Percentiles rank a stretch among this genome's conserved stretches.
phyloP scores from a whole-genome alignment of 257 asterid genomes.

The Schizonepeta tenuifolia region DNA sequence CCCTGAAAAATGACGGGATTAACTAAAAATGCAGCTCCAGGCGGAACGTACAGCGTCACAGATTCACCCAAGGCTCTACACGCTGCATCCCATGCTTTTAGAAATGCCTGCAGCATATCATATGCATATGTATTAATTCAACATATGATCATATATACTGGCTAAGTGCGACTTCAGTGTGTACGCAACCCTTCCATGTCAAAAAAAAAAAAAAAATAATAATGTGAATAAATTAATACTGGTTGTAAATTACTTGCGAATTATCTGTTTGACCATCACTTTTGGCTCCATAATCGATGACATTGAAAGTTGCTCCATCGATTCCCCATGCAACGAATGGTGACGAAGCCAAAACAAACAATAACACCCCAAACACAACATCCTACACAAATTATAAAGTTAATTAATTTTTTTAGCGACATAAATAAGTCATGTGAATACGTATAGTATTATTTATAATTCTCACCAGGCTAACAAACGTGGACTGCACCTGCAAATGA shows the following conservation, averaged over 20 bases:
- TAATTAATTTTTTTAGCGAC: not conserved
- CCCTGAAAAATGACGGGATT: slow-evolving; percentile 51
- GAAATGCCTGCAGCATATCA: slow-evolving; percentile 56
- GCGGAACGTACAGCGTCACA: slow-evolving; percentile 56
- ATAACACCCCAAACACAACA: slow-evolving; percentile 16
- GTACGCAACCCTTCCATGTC: too few relatives aligned
- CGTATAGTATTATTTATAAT: too few relatives aligned
- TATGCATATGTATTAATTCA: too few relatives aligned
- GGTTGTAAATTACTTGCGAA: slow-evolving; percentile 54
- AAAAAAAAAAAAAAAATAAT: too few relatives aligned
- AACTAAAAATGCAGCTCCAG: slow-evolving; percentile 42
- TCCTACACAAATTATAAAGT: slow-evolving; percentile 28
- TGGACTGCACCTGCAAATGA: too few relatives aligned
- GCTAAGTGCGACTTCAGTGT: too few relatives aligned
- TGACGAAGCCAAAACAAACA: slow-evolving; percentile 29
- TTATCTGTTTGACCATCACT: slow-evolving; percentile 47
- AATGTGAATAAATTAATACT: too few relatives aligned
- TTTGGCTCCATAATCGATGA: slow-evolving; percentile 59
- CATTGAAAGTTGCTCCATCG: slow-evolving; percentile 39
- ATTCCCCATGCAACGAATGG: slow-evolving; percentile 12
- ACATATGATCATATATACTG: too few relatives aligned
- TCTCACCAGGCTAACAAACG: too few relatives aligned
- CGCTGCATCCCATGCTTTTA: slow-evolving; percentile 64
- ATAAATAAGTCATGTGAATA: too few relatives aligned
- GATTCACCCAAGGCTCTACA: slow-evolving; percentile 42